These are phyloP conservation scores for Neocatenulostroma microsporum DNA, from an alignment of 2,329 filamentous ascomycete species.

Conservation along the genomic window DNA sequence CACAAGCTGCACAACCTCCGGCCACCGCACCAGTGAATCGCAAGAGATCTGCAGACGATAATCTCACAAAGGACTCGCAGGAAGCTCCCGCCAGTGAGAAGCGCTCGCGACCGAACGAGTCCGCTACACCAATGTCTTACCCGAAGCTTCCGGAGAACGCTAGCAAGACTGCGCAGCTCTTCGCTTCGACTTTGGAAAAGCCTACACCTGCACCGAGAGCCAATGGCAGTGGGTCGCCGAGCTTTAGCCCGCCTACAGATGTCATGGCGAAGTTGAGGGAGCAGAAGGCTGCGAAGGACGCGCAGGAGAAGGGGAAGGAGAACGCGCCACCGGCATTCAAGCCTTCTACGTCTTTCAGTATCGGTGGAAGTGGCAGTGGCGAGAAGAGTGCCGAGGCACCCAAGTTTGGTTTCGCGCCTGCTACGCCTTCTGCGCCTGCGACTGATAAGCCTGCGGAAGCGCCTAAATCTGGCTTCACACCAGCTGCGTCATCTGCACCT, in stretches of 20 bases:
- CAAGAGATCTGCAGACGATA: conserved; percentile 22
- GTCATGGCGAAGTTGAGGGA: conserved; percentile 7
- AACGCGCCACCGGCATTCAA: conserved; percentile 6
- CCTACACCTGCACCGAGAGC: conserved; percentile 8
- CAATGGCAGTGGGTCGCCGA: conserved; percentile 8
- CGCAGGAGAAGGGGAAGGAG: not conserved
- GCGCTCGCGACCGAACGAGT: conserved; percentile 22
- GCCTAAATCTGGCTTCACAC: too few relatives aligned
- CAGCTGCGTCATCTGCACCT: too few relatives aligned
- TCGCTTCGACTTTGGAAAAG: conserved; percentile 24
- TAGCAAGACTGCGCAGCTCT: conserved; percentile 26
- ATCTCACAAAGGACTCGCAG: conserved; percentile 13
- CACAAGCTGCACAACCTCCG: conserved; percentile 15
- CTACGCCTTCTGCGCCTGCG: too few relatives aligned
- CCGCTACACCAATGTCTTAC: conserved; percentile 21
- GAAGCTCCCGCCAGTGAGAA: conserved; percentile 24
- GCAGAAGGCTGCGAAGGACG: conserved; percentile 10
- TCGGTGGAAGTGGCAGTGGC: conserved; percentile 1
- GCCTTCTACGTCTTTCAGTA: conserved; percentile 6
- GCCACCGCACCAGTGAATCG: conserved; percentile 22
- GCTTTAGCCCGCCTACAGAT: conserved; percentile 9
- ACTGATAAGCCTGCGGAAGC: too few relatives aligned
- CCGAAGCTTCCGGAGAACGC: conserved; percentile 24
- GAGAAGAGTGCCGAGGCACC: not conserved
- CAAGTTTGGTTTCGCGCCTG: not conserved